Conservation (phyloP, 2,329 filamentous ascomycete genomes). For the Ophiosphaerella narmari region DNA sequence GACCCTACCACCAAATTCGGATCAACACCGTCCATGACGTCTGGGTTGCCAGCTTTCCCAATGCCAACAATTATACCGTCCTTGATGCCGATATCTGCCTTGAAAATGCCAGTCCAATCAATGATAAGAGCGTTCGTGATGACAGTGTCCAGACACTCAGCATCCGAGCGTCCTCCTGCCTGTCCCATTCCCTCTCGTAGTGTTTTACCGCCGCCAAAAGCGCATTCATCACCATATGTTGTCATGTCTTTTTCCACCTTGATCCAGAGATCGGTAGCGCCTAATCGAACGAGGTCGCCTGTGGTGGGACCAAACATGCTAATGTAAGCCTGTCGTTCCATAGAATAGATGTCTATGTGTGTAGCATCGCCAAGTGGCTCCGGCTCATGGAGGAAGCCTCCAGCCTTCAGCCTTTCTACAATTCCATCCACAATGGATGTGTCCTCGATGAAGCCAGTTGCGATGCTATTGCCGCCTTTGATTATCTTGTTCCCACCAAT, state of each 20-base stretch:
- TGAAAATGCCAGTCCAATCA: conserved; percentile 92
- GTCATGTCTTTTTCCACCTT: conserved; percentile 86
- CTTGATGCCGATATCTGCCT: conserved; percentile 95
- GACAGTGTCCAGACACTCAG: conserved; percentile 78
- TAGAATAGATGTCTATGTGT: conserved; percentile 65
- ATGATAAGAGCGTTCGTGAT: conserved; percentile 89
- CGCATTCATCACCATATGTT: conserved; percentile 87
- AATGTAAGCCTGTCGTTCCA: conserved; percentile 79
- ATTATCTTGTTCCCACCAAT: conserved; percentile 83
- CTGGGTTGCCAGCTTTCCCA: conserved; percentile 95
- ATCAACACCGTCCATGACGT: conserved; percentile 89
- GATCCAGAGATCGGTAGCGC: conserved; percentile 86
- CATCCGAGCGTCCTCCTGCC: conserved; percentile 74
- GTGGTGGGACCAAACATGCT: conserved; percentile 93
- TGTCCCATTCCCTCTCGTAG: conserved; percentile 95
- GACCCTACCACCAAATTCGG: conserved; percentile 80
- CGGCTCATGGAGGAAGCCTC: conserved; percentile 77
- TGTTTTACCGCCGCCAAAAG: conserved; percentile 94
- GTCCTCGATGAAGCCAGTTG: conserved; percentile 71
- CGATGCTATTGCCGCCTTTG: conserved; percentile 80
- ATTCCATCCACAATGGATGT: conserved; percentile 67
- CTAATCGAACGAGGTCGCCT: conserved; percentile 81
- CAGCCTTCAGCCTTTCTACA: conserved; percentile 66
- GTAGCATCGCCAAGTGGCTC: conserved; percentile 64
- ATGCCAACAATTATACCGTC: conserved; percentile 84